These are phyloP conservation scores for Podosphaera fusca DNA, from an alignment of 2,329 filamentous ascomycete species.

Conservation along the genomic window DNA sequence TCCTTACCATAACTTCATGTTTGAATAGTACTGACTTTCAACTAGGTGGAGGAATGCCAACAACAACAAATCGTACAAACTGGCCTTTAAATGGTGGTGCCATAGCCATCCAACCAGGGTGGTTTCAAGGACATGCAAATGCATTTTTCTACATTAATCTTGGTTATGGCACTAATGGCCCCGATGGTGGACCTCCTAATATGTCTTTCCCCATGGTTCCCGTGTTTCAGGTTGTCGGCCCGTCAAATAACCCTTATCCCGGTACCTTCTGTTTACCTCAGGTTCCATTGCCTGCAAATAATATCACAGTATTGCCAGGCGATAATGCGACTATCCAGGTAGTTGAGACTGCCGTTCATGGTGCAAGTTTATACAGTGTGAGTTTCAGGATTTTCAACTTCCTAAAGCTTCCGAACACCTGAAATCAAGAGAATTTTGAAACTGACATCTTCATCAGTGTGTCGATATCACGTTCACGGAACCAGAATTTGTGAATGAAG, in stretches of 20 bases:
- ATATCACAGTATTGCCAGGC: constrained; percentile 49
- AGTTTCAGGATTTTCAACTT: constrained; percentile 3
- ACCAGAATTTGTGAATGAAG: constrained; percentile 49
- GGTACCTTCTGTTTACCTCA: constrained; percentile 79
- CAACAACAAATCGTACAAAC: constrained; percentile 63
- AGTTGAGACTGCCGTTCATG: constrained; percentile 63
- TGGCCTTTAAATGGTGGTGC: constrained; percentile 80
- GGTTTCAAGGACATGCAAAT: constrained; percentile 72
- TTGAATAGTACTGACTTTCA: constrained; percentile 3
- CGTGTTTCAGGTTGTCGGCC: constrained; percentile 64
- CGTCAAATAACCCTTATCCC: constrained; percentile 61
- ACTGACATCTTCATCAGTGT: constrained; percentile 32
- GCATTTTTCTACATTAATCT: constrained; percentile 82
- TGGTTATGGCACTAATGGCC: constrained; percentile 50
- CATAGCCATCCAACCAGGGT: constrained; percentile 77
- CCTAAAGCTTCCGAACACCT: neutral
- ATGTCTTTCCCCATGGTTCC: constrained; percentile 68
- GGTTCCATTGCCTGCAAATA: constrained; percentile 49
- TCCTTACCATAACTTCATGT: neutral
- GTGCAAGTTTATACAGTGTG: constrained; percentile 42
- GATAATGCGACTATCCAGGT: constrained; percentile 80
- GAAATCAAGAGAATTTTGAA: neutral
- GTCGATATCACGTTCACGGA: constrained; percentile 86
- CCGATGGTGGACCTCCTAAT: constrained; percentile 47
- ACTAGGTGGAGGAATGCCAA: constrained; percentile 60